A percentile compares a stretch with the other conserved stretches of the same genome.
phyloP scores from a whole-genome alignment of 2,329 filamentous ascomycete species.

The Phyllosticta paracitricarpa region DNA sequence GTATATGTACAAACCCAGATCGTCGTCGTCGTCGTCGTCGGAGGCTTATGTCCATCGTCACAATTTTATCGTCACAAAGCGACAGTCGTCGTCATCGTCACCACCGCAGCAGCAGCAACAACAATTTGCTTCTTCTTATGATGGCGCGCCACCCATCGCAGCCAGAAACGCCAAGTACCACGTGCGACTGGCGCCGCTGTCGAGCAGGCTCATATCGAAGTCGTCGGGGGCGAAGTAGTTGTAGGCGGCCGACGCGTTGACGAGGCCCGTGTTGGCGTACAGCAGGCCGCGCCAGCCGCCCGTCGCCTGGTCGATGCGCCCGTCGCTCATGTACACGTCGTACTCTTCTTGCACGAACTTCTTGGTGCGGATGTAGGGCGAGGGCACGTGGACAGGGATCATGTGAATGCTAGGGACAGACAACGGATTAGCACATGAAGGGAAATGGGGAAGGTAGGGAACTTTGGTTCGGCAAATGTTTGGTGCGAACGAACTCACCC shows the following conservation, averaged over 20 bases:
- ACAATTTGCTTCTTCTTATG: no score
- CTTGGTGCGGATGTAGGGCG: slow-evolving; percentile 56
- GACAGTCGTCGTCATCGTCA: no score
- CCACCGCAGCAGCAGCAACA: no score
- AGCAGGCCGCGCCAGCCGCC: slow-evolving; percentile 83
- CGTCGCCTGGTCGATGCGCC: slow-evolving; percentile 51
- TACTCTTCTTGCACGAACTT: slow-evolving; percentile 67
- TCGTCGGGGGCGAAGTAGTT: slow-evolving; percentile 59
- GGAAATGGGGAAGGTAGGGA: no score
- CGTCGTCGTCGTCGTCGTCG: no score
- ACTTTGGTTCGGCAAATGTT: no score
- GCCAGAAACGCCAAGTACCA: slow-evolving; percentile 30
- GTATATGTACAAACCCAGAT: no score
- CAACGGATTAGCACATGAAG: no score
- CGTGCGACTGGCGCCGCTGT: slow-evolving; percentile 60
- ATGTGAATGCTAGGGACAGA: slow-evolving; percentile 57
- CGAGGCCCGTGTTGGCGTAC: slow-evolving; percentile 69
- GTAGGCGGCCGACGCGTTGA: slow-evolving; percentile 61
- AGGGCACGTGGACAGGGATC: slow-evolving; percentile 65
- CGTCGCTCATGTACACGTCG: slow-evolving; percentile 63
- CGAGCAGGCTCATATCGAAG: slow-evolving; percentile 50
- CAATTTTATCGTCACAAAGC: no score
- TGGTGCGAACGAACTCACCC: slow-evolving; percentile 18
- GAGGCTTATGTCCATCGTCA: no score
- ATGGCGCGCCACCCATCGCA: slow-evolving; percentile 15